Conservation (phyloP, 306 rosid genomes). For the Quercus dentata region DNA sequence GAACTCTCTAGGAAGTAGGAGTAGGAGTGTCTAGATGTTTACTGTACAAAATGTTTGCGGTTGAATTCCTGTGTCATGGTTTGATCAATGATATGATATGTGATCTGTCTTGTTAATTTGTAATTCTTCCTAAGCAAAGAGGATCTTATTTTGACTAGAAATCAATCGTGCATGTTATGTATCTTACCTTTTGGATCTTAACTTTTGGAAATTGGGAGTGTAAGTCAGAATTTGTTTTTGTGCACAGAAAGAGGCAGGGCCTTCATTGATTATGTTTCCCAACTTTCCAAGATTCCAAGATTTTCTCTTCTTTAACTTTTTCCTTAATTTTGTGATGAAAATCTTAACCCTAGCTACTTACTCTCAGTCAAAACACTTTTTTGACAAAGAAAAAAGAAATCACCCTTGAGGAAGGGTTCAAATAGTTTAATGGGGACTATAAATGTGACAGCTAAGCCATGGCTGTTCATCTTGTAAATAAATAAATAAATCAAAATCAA, state of each 20-base stretch:
- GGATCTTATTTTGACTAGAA: not conserved
- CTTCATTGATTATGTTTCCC: not conserved
- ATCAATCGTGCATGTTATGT: not conserved
- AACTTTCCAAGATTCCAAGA: not conserved
- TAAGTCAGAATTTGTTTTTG: not conserved
- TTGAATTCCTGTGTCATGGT: constrained; percentile 19
- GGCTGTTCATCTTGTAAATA: not conserved
- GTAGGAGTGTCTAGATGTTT: too few species aligned
- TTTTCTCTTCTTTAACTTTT: not conserved
- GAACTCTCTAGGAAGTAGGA: too few species aligned
- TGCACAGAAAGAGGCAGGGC: not conserved
- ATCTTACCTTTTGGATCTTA: not conserved
- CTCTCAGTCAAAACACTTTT: too few species aligned
- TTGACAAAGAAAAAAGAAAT: too few species aligned
- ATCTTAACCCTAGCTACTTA: too few species aligned
- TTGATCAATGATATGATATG: not conserved
- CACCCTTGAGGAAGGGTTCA: not conserved
- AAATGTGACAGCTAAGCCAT: constrained; percentile 33
- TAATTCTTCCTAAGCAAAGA: not conserved
- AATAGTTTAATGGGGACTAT: not conserved
- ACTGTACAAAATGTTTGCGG: constrained; percentile 55
- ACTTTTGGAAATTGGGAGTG: not conserved
- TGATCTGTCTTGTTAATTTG: not conserved
- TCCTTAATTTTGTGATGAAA: too few species aligned
- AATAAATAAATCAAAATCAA: not conserved